Percentiles rank a stretch among this genome's conserved stretches.
These are phyloP conservation scores for Liriodendron chinense DNA, from an alignment of 164 flowering plant species.

Conservation along the genomic window DNA sequence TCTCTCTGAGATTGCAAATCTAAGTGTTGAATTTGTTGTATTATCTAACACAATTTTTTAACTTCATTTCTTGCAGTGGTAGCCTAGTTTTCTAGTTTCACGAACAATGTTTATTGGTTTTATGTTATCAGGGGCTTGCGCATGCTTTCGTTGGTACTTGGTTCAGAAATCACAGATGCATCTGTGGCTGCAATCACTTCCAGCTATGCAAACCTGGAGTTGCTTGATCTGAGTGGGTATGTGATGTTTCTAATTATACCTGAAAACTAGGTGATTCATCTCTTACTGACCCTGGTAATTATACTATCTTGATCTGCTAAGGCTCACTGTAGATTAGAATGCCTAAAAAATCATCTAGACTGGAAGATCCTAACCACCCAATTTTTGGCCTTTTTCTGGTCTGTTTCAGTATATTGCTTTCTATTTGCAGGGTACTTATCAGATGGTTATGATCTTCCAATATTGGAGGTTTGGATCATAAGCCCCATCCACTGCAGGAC, in stretches of 20 bases:
- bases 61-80: background rate
- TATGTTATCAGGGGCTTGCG: conserved; percentile 56
- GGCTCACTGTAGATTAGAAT: too few relatives aligned
- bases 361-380: too few relatives aligned
- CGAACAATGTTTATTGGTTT: background rate
- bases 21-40: background rate
- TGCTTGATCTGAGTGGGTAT: conserved; percentile 97
- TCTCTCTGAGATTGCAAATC: background rate
- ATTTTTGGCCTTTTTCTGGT: too few relatives aligned
- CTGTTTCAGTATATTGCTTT: too few relatives aligned
- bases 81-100: background rate
- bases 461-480: too few relatives aligned
- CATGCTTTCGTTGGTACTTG: conserved; percentile 95
- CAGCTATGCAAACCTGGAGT: conserved; percentile 67
- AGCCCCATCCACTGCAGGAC: too few relatives aligned
- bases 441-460: too few relatives aligned
- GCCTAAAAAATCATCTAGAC: too few relatives aligned
- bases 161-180: conserved; percentile 90
- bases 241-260: conserved; percentile 15
- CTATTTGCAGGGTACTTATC: too few relatives aligned
- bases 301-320: background rate
- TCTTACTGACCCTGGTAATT: background rate
- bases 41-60: background rate
- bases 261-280: background rate
- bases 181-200: conserved; percentile 95